Percentiles rank a stretch among this genome's conserved stretches.
phyloP scores from a whole-genome alignment of 2,329 filamentous ascomycete species.

The Penicillium verrucosum region DNA sequence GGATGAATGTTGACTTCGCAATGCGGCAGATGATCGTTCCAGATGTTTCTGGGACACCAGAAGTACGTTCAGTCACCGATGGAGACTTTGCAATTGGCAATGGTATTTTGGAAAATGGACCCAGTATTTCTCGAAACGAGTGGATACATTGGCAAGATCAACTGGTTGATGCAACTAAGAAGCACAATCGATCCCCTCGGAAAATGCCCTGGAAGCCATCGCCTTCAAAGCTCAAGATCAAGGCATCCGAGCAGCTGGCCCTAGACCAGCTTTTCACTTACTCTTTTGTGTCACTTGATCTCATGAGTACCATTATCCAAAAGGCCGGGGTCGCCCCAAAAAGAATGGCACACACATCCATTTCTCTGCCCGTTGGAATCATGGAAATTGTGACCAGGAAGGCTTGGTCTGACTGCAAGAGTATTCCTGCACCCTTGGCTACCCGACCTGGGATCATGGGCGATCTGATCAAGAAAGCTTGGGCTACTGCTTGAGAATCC shows the following conservation, averaged over 20 bases:
- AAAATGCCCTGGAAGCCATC: background rate
- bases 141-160: background rate
- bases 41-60: background rate
- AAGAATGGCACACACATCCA: too few species aligned
- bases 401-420: background rate
- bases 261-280: background rate
- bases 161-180: background rate
- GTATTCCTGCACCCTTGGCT: too few species aligned
- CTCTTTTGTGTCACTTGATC: background rate
- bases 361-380: background rate
- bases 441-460: background rate
- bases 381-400: background rate
- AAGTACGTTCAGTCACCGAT: background rate
- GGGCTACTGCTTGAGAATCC: background rate
- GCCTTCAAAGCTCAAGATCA: background rate
- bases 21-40: background rate
- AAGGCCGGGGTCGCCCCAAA: too few species aligned
- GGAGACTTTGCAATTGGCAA: background rate
- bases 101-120: background rate
- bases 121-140: background rate
- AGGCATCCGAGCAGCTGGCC: background rate
- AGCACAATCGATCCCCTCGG: background rate
- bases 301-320: background rate
- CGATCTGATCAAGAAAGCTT: background rate
- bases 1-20: background rate